Evolutionary conservation across 2,329 filamentous ascomycete genomes (phyloP), one percentile per base, ranked within the genome.

Genomic region (Zarea fungicola): DNA sequence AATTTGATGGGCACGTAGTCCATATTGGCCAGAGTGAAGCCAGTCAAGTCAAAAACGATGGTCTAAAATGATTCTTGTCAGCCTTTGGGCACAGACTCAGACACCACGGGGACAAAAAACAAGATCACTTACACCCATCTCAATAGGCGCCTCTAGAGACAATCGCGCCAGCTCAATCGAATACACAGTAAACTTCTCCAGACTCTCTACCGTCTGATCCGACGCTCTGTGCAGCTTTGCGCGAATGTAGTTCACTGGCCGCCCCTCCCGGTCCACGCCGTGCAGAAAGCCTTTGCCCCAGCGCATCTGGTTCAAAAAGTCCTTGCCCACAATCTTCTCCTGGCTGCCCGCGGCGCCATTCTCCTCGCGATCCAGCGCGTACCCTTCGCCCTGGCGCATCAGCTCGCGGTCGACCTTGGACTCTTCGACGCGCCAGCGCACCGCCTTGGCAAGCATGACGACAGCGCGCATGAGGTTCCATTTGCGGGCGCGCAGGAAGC

Each of bases 1-100:
- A 95, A 96, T 61, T 93, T 95, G 48, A 96, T 86, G 0, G 90
- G 90, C 0, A 85, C 79, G 65, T 95, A 95, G 67, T 96, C 90
- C 89, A 96, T 95, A 68, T 96, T 96, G 11, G 89, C 83, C 68
- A 95, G 75, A 18, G 84, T 85, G 64, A 95, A 96, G 55, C 84
- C 80, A 8, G 86, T 91, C 85, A 96, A 87, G 65, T 96, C 90
- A 63, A 96, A 95, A 41, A 60, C 55, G 44, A 39, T 44, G 7
- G 19, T 23, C 49, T 51, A 37, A n/a, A 21, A 8, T 4, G 10
- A 11, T 8, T 16, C 21, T 21, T 11, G 28, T 34, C 29, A 43
- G 41, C n/a, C 21, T 21, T n/a, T 13, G n/a, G n/a, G n/a, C n/a
- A n/a, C n/a, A n/a, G n/a, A n/a, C n/a, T n/a, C n/a, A n/a, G n/a